These are phyloP conservation scores for Fusarium mexicanum DNA, from an alignment of 2,329 filamentous ascomycete genomes.

Conservation along the genomic window DNA sequence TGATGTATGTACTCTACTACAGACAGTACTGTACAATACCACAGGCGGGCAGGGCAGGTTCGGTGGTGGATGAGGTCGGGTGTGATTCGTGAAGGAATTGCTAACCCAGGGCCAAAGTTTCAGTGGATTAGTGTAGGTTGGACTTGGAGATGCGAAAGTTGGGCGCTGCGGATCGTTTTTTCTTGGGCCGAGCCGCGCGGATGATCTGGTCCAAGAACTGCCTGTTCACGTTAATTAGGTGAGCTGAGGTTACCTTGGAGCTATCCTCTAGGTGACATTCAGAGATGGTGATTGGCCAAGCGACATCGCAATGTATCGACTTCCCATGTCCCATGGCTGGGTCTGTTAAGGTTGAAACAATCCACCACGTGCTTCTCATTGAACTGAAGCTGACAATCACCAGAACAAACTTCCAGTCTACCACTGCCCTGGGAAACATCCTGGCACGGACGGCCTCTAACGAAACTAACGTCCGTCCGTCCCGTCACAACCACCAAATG, in stretches of 20 bases:
- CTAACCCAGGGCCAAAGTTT: slow-evolving; percentile 16
- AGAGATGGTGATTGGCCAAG: slow-evolving; percentile 2
- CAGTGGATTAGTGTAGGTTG: slow-evolving; percentile 36
- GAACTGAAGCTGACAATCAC: slow-evolving; percentile 6
- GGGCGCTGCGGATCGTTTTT: slow-evolving; percentile 37
- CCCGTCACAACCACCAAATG: not conserved
- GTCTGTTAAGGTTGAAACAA: slow-evolving; percentile 25
- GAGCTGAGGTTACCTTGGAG: slow-evolving; percentile 27
- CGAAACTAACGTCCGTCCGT: not conserved
- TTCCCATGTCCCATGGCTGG: slow-evolving; percentile 4
- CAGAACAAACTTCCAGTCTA: not conserved
- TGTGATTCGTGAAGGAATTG: slow-evolving; percentile 18
- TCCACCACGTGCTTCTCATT: slow-evolving; percentile 28
- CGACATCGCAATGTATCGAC: not conserved
- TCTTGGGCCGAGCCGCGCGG: slow-evolving; percentile 38
- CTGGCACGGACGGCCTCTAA: slow-evolving; percentile 12
- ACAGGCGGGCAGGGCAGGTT: not conserved
- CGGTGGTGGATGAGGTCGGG: not conserved
- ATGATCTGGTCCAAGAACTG: slow-evolving; percentile 31
- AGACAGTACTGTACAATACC: not conserved
- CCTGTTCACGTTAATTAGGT: slow-evolving; percentile 30
- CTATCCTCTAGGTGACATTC: slow-evolving; percentile 21
- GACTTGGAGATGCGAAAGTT: slow-evolving; percentile 29
- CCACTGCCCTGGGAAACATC: slow-evolving; percentile 13
- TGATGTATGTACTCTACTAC: slow-evolving; percentile 9